Conservation (phyloP, 179 eudicot species). For the Amaranthus tricolor region DNA sequence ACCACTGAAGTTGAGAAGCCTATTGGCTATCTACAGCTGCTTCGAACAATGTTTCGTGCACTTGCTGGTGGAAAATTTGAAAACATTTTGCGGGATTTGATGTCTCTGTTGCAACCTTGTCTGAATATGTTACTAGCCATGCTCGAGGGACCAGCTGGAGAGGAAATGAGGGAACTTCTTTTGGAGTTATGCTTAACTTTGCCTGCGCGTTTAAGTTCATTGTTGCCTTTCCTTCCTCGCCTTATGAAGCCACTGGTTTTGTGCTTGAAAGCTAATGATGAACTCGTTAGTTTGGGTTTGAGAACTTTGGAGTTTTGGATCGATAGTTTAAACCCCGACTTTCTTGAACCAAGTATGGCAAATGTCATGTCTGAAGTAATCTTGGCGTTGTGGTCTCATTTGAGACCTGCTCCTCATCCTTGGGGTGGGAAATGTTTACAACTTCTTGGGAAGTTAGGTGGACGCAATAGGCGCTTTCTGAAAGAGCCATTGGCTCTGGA, state of each 20-base stretch:
- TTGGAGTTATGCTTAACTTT: slow-evolving; percentile 88
- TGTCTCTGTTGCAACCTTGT: slow-evolving; percentile 79
- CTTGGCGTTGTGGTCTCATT: slow-evolving; percentile 94
- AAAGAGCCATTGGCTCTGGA: slow-evolving; percentile 96
- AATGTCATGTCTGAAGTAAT: slow-evolving; percentile 97
- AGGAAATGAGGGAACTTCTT: slow-evolving; percentile 86
- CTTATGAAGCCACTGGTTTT: slow-evolving; percentile 97
- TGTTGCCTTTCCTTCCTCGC: slow-evolving; percentile 88
- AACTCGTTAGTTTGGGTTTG: slow-evolving; percentile 80
- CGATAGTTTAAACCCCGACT: slow-evolving; percentile 97
- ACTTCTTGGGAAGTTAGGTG: slow-evolving; percentile 97
- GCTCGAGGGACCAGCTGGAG: slow-evolving; percentile 97
- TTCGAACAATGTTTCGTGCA: slow-evolving; percentile 91
- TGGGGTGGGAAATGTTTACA: slow-evolving; percentile 95
- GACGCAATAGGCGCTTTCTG: slow-evolving; percentile 93
- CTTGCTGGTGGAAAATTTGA: slow-evolving; percentile 97
- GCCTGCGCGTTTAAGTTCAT: slow-evolving; percentile 93
- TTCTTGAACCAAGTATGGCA: slow-evolving; percentile 99
- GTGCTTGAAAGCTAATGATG: slow-evolving; percentile 83
- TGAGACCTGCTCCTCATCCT: slow-evolving; percentile 88
- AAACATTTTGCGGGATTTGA: slow-evolving; percentile 78
- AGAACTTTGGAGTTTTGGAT: slow-evolving; percentile 98
- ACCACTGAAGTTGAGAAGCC: slow-evolving; percentile 88
- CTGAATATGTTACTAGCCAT: slow-evolving; percentile 90
- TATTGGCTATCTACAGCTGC: slow-evolving; percentile 89